Evolutionary conservation across 805 yeast genomes (phyloP), one percentile per base, ranked within the genome.

Genomic region (Candida silvatica): DNA sequence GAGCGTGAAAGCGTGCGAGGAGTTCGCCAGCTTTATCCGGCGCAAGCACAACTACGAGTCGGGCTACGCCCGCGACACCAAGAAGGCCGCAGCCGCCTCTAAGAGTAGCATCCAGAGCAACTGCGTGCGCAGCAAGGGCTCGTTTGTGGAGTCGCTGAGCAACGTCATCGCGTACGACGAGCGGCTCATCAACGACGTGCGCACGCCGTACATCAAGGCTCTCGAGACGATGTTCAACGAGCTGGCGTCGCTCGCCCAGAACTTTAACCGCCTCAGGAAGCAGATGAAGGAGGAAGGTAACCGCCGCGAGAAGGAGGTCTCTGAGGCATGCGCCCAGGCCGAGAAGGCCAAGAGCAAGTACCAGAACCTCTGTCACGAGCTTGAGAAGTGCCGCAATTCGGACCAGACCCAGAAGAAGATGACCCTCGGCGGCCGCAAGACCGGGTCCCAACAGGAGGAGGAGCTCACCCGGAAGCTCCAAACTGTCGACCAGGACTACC

Each of bases 391-490:
- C 29, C 76, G 80, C 50, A 52, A 47, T 34, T 71, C 84, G 0
- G 97, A 90, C 52, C 95, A 94, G 16, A 69, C 80, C 38, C 84
- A 82, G 56, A 85, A 85, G 47, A 80, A 82, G 42, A 77, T 88
- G 34, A 75, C 90, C 2, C 69, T 92, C 52, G 84, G 84, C 52
- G 80, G 82, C 40, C 73, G 84, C 27, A 80, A 80, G 45, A 77
- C 87, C 0, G 76, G 82, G 2, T 80, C 79, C 35, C 97, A 90
- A 59, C 83, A 80, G 52, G 97, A 92, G 52, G 97, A 90, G 52
- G 95, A 88, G 33, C 64, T 90, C 15, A 76, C 71, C 41, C 63
- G 78, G 36, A 88, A 90, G 52, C 84, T 92, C 31, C 84, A 80
- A 44, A 59, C 66, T 36, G 94, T 97, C 0, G 97, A 92, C 56